Base-by-base conservation (phyloP, 2,329 filamentous ascomycete species). In the Chalaropsis thielavioides region DNA sequence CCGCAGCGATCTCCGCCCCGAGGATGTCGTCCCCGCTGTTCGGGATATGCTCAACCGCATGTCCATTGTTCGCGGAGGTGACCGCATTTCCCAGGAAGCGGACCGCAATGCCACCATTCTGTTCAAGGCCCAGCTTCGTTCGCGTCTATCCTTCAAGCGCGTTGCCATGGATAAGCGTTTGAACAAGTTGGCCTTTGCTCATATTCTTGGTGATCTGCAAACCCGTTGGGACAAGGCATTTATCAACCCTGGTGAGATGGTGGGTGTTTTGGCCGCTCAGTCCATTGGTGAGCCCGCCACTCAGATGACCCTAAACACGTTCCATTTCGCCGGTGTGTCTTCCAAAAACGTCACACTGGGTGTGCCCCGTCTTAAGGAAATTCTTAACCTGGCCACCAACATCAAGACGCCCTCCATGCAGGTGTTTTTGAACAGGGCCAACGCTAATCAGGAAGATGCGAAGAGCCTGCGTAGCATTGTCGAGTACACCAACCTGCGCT, bases 241-340 rank as follows among this genome's bases (percentile, higher is more conserved):
- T 70, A 92, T 96, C 68, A 90, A 86, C 71, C 92, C 94, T 60
- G 94, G 95, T 73, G 95, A 99, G 74, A 99, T 99, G 94, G 94
- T 99, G 65, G 94, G 94, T 78, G 94, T 99, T 24, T 79, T 99
- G 72, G 94, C 94, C 68, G 94, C 95, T 6, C 94, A 99, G 77
- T 99, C 94, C 40, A 99, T 99, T 73, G 94, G 94, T 78, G 94
- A 99, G 76, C 94, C 94, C 49, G 95, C 94, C 24, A 99, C 94
- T 0, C 94, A 99, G 80, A 99, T 99, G 94, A 99, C 94, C 0
- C 79, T 99, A 68, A 99, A 99, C 79, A 99, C 94, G 27, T 99
- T 99, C 88, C 94, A 99, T 81, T 99, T 99, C 75, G 92, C 94
- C 75, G 94, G 94, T 96, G 91, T 99, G 68, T 96, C 95, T 44